These are phyloP conservation scores for Aegilops longissima DNA, from an alignment of 176 grass and related monocot species.

Conservation along the genomic window DNA sequence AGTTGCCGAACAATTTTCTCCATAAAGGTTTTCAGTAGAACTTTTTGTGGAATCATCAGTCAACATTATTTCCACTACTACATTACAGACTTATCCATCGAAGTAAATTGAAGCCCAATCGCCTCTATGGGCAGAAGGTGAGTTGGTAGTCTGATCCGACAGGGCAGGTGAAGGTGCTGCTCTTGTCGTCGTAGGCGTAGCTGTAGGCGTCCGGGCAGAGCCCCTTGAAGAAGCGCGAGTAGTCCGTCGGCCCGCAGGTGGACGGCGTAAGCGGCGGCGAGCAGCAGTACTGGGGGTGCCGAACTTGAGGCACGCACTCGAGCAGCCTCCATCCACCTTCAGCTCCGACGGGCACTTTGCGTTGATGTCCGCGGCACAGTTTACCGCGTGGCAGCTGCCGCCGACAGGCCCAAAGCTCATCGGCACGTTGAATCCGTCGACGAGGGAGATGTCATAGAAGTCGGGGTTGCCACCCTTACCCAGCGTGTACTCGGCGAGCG, in stretches of 20 bases:
- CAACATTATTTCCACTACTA: too few species aligned
- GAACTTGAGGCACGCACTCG: constrained; percentile 37
- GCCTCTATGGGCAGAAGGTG: not conserved
- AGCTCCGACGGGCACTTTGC: constrained; percentile 44
- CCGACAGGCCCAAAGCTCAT: constrained; percentile 32
- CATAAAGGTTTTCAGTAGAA: too few species aligned
- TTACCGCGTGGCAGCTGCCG: not conserved
- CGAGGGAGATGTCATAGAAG: constrained; percentile 63
- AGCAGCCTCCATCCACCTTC: constrained; percentile 37
- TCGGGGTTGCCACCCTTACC: constrained; percentile 26
- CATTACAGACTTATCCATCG: too few species aligned
- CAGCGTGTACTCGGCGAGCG: constrained; percentile 50
- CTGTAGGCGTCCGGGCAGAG: constrained; percentile 58
- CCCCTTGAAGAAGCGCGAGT: constrained; percentile 60
- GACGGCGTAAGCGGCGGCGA: not conserved
- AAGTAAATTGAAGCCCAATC: too few species aligned
- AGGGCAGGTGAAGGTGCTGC: not conserved
- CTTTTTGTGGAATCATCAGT: too few species aligned
- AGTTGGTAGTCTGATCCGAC: not conserved
- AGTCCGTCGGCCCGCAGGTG: constrained; percentile 37
- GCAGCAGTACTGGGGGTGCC: not conserved
- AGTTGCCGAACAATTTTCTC: too few species aligned
- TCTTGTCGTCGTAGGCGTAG: constrained; percentile 27
- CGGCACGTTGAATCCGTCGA: constrained; percentile 67
- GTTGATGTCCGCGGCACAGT: constrained; percentile 40